phyloP scores from a whole-genome alignment of 2,329 filamentous ascomycete genomes.

The Scorias spongiosa region DNA sequence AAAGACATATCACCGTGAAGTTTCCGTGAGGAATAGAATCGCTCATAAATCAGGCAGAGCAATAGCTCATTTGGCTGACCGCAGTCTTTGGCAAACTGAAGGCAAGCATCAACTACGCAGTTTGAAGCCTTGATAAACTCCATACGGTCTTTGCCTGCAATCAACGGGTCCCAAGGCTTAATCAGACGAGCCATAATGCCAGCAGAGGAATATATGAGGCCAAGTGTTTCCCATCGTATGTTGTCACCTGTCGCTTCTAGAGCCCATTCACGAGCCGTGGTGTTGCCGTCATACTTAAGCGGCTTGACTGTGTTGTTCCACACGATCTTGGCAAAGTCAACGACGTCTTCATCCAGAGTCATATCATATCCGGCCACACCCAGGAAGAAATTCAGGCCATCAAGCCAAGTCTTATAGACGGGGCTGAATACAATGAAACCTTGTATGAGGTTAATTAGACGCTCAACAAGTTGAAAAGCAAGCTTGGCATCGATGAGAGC shows the following conservation, averaged over 20 bases:
- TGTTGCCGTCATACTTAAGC: conserved; percentile 14
- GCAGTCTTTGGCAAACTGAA: conserved; percentile 9
- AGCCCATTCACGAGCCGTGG: conserved; percentile 21
- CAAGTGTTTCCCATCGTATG: conserved; percentile 27
- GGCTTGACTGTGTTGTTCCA: conserved; percentile 24
- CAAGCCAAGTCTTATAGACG: conserved; percentile 10
- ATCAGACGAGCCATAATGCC: conserved; percentile 13
- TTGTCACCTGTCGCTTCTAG: conserved; percentile 19
- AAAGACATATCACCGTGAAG: not conserved
- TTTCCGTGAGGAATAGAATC: not conserved
- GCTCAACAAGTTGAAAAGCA: conserved; percentile 2
- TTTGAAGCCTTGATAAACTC: conserved; percentile 1
- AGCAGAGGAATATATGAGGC: conserved; percentile 20
- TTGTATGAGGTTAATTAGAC: conserved; percentile 3
- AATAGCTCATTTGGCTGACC: conserved; percentile 11
- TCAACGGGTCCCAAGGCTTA: conserved; percentile 8
- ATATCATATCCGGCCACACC: conserved; percentile 4
- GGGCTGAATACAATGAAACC: conserved; percentile 6
- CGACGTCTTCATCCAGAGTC: conserved; percentile 11
- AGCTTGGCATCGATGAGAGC: not conserved
- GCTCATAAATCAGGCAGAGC: conserved; percentile 10
- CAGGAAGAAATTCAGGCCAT: conserved; percentile 5
- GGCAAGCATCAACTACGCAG: conserved; percentile 7
- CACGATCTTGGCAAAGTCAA: conserved; percentile 19
- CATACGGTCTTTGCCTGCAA: conserved; percentile 1